Evolutionary conservation across 2,329 filamentous ascomycete genomes (phyloP).

Genomic region (Penicillium griseofulvum): DNA sequence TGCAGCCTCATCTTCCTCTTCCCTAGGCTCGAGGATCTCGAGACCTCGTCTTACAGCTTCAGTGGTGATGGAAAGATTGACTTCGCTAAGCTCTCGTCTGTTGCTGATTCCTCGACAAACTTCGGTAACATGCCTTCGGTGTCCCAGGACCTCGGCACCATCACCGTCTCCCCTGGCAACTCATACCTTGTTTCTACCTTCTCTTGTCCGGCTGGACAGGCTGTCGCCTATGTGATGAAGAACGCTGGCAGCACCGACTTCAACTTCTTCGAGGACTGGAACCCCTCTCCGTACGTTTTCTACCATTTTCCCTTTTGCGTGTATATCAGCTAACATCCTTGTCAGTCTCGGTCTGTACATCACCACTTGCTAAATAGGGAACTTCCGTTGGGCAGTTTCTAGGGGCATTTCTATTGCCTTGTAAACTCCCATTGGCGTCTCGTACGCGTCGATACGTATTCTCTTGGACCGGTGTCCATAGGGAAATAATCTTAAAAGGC

Average conservation of each 20-base stretch:
- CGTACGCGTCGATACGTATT: neutral
- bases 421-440: neutral
- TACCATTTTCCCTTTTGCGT: neutral
- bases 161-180: slow-evolving; percentile 53
- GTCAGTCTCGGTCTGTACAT: slow-evolving; percentile 43
- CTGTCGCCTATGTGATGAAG: slow-evolving; percentile 54
- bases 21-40: slow-evolving; percentile 56
- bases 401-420: neutral
- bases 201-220: slow-evolving; percentile 54
- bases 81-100: slow-evolving; percentile 50
- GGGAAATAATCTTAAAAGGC: slow-evolving; percentile 2
- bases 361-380: slow-evolving; percentile 38
- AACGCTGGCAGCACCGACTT: slow-evolving; percentile 52
- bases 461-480: neutral
- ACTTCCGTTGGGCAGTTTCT: neutral
- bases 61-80: slow-evolving; percentile 54
- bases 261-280: slow-evolving; percentile 65
- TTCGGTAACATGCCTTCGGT: slow-evolving; percentile 54
- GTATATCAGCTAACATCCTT: slow-evolving; percentile 12
- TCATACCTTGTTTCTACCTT: slow-evolving; percentile 55
- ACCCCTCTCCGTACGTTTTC: slow-evolving; percentile 47
- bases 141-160: slow-evolving; percentile 44
- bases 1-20: slow-evolving; percentile 67
- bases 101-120: slow-evolving; percentile 52
- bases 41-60: slow-evolving; percentile 59